Evolutionary conservation across 2,329 filamentous ascomycete genomes (phyloP).

Genomic region (Fusarium armeniacum): DNA sequence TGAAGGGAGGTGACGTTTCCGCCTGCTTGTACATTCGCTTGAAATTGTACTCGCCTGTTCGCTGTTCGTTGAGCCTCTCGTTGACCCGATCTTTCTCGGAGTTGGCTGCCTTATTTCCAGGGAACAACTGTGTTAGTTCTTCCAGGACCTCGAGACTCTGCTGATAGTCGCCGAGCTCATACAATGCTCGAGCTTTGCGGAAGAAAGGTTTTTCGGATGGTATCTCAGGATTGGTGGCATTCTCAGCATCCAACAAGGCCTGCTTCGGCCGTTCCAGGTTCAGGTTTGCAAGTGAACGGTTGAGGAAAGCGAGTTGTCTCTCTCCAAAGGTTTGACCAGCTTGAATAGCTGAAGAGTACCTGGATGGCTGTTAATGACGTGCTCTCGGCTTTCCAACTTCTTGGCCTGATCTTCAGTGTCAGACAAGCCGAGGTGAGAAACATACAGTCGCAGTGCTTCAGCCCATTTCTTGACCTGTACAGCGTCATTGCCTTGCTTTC

Average conservation of each 20-base stretch:
- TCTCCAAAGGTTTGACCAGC: slow-evolving; percentile 49
- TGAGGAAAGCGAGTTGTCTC: slow-evolving; percentile 52
- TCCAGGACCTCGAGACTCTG: not conserved
- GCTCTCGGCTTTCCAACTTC: not conserved
- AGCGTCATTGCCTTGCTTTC: slow-evolving; percentile 53
- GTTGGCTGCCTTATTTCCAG: not conserved
- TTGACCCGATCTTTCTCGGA: not conserved
- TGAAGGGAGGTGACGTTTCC: not conserved
- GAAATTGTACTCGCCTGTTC: not conserved
- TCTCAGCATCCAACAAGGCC: slow-evolving; percentile 52
- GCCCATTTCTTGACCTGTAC: slow-evolving; percentile 50
- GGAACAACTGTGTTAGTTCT: not conserved
- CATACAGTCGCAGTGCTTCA: slow-evolving; percentile 53
- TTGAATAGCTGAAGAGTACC: slow-evolving; percentile 17
- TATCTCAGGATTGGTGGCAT: slow-evolving; percentile 30
- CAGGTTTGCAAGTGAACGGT: slow-evolving; percentile 56
- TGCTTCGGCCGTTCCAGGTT: slow-evolving; percentile 48
- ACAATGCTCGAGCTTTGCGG: slow-evolving; percentile 61
- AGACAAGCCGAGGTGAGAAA: not conserved
- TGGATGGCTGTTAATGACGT: not conserved
- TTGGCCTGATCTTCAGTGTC: not conserved
- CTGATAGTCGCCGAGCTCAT: slow-evolving; percentile 53
- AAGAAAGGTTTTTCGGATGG: slow-evolving; percentile 60
- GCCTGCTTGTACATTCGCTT: slow-evolving; percentile 8
- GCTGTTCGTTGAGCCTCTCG: not conserved